Base-by-base conservation (phyloP, 805 yeast genomes). In the Saturnispora sanitii region DNA sequence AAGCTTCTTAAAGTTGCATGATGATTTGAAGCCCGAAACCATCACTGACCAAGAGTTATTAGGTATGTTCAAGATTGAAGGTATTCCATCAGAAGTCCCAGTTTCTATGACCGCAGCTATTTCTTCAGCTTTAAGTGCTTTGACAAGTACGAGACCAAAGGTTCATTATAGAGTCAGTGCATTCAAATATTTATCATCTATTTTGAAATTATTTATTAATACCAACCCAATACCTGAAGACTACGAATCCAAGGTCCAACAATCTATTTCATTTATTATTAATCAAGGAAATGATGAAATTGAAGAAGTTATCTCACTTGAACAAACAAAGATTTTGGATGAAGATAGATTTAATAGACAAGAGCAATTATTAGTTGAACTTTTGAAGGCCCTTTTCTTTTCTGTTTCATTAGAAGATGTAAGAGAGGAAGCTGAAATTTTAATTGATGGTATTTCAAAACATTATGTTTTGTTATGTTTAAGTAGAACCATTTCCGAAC, bases 91-190 rank as follows among this genome's bases (percentile, higher is more conserved):
- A 3, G 70, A 72, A 37, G 73, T 82, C 3, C 80, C 88, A 1
- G 68, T 92, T 23, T 79, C 92, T 1, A 67, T 92, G 20, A 81
- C 96, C 0, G 82, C 95, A 0, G 96, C 92, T 21, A 67, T 90
- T 4, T 71, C 75, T 29, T 73, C 90, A 3, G 96, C 96, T 0
- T 65, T 88, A 30, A 73, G 73, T 19, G 70, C 90, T 8, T 60
- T 92, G 38, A 82, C 81, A 43, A 88, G 85, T 53, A 73, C 75
- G 6, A 57, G 78, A 36, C 66, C 70, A 41, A 71, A 79, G 47
- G 57, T 68, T 6, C 83, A 80, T 47, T 85, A 86, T 56, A 68
- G 94, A 38, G 66, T 75, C 6, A 79, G 83, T 51, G 92, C 97
- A 0, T 90, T 75, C 67, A 69, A 75, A 35, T 83, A 86, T 49